phyloP scores from a whole-genome alignment of 2,329 filamentous ascomycete species.

The Penicillium sp. region DNA sequence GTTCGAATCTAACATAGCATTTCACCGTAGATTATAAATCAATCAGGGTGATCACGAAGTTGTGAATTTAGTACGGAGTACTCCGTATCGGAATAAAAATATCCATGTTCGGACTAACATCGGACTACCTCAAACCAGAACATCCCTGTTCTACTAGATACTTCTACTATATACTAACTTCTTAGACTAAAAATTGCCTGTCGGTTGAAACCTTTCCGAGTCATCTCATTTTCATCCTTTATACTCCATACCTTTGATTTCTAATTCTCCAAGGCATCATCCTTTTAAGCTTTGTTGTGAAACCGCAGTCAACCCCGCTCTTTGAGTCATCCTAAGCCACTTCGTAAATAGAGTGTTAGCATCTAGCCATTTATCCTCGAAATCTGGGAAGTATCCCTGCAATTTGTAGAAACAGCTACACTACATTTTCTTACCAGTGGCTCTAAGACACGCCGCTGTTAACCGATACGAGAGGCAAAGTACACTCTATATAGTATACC shows the following conservation, averaged over 20 bases:
- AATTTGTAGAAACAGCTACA: neutral
- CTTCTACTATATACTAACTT: neutral
- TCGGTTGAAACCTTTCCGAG: neutral
- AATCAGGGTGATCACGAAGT: neutral
- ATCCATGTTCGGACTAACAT: neutral
- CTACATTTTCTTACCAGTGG: neutral
- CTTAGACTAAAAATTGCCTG: neutral
- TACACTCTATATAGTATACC: neutral
- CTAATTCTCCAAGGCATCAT: neutral
- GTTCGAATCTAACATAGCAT: neutral
- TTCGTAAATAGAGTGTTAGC: neutral
- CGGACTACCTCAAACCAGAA: neutral
- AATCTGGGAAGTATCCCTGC: too few relatives aligned
- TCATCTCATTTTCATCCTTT: neutral
- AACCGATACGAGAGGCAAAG: neutral
- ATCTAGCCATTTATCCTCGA: neutral
- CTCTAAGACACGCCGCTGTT: neutral
- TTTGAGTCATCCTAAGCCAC: constrained; percentile 10
- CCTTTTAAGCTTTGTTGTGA: neutral
- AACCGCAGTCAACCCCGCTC: neutral
- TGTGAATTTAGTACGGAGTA: too few relatives aligned
- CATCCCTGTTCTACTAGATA: neutral
- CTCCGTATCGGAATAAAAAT: constrained; percentile 1
- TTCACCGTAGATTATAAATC: neutral
- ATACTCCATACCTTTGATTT: neutral